These are phyloP conservation scores for Euclidium syriacum DNA, from an alignment of 345 rosid genomes.

Conservation along the genomic window DNA sequence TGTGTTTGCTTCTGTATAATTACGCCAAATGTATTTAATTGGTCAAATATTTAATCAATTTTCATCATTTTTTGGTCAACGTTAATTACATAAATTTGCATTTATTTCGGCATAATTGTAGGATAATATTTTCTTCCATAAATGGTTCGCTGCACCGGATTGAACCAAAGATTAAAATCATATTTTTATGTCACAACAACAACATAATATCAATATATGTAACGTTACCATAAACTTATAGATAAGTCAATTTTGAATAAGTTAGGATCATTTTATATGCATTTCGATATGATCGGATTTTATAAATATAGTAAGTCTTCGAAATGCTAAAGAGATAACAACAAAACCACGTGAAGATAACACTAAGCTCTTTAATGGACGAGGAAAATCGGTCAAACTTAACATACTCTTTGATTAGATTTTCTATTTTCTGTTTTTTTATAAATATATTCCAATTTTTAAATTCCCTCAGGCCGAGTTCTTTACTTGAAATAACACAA, in stretches of 20 bases:
- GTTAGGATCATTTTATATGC: neutral
- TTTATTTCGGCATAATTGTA: neutral
- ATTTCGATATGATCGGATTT: neutral
- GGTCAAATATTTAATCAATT: neutral
- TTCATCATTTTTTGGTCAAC: neutral
- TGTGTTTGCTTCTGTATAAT: neutral
- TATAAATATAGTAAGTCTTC: neutral
- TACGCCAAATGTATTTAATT: neutral
- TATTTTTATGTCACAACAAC: no score
- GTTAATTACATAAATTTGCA: neutral
- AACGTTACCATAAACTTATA: no score
- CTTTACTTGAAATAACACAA: no score
- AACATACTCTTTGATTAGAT: constrained; percentile 1
- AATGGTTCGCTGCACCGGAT: no score
- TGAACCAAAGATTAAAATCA: no score
- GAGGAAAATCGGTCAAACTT: constrained; percentile 23
- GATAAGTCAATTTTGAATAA: neutral
- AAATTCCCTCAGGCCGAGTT: no score
- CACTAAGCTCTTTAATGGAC: constrained; percentile 17
- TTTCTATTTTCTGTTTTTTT: constrained; percentile 6
- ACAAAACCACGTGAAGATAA: constrained; percentile 22
- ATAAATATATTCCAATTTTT: no score
- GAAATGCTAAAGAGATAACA: neutral
- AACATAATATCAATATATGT: no score
- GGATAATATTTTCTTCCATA: neutral